Percentiles rank a stretch among this genome's conserved stretches.
These are phyloP conservation scores for Magnusiomyces fungicola DNA, from an alignment of 1,139 yeast species.

Conservation along the genomic window DNA sequence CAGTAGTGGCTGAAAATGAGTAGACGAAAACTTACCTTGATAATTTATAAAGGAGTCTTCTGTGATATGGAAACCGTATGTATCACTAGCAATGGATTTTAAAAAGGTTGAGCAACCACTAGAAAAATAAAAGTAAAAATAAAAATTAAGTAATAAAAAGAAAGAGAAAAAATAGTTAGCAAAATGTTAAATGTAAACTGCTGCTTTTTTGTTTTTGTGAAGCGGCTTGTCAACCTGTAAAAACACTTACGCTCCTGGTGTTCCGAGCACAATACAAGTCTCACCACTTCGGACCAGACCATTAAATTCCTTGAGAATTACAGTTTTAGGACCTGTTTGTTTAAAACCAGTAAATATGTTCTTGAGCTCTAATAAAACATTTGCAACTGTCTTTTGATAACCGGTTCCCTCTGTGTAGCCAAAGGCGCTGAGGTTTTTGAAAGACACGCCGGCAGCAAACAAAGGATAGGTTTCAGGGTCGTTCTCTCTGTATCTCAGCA, in stretches of 20 bases:
- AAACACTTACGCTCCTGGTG: slow-evolving; percentile 47
- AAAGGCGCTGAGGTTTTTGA: slow-evolving; percentile 53
- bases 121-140: neutral
- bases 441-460: slow-evolving; percentile 56
- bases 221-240: neutral
- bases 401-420: slow-evolving; percentile 70
- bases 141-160: neutral
- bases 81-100: slow-evolving; percentile 60
- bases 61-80: slow-evolving; percentile 61
- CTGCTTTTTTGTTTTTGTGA: neutral
- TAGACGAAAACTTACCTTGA: too few species aligned
- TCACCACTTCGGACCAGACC: slow-evolving; percentile 65
- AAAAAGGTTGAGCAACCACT: slow-evolving; percentile 69
- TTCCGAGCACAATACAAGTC: slow-evolving; percentile 65
- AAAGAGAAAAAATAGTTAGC: slow-evolving; percentile 41
- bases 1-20: too few species aligned
- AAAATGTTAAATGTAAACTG: slow-evolving; percentile 65
- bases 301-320: slow-evolving; percentile 60
- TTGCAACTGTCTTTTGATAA: slow-evolving; percentile 57
- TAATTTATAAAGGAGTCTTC: slow-evolving; percentile 39
- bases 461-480: slow-evolving; percentile 64
- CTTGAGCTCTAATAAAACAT: slow-evolving; percentile 50
- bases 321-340: slow-evolving; percentile 34
- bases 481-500: slow-evolving; percentile 46
- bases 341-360: slow-evolving; percentile 40